A percentile compares a stretch with the other conserved stretches of the same genome.
Conservation (phyloP, 371 early-diverging fungal species). For the Mucor circinelloides region DNA sequence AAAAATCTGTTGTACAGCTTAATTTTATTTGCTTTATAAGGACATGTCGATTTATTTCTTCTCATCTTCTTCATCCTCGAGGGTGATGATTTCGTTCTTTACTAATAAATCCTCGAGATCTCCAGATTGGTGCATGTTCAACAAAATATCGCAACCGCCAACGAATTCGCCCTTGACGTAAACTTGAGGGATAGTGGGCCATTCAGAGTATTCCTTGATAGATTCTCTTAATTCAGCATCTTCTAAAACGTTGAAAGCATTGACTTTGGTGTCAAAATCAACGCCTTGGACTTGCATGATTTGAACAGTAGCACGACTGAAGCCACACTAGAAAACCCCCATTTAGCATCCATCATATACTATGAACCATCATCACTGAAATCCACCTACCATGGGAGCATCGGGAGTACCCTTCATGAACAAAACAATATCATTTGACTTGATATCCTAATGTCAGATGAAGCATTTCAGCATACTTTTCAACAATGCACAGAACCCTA, state of each 20-base stretch:
- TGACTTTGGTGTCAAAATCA: constrained; percentile 62
- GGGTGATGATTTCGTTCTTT: constrained; percentile 76
- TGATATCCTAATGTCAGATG: constrained; percentile 57
- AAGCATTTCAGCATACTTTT: neutral
- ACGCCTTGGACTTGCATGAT: constrained; percentile 88
- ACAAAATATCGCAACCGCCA: constrained; percentile 96
- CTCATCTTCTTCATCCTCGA: constrained; percentile 32
- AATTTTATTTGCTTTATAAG: neutral
- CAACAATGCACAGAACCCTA: neutral
- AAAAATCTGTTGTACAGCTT: neutral
- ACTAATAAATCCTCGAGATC: constrained; percentile 84
- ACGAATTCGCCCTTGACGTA: constrained; percentile 97
- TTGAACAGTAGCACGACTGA: constrained; percentile 90
- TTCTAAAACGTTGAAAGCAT: constrained; percentile 85
- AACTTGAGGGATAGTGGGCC: constrained; percentile 99
- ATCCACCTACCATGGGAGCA: constrained; percentile 57
- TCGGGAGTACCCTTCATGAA: constrained; percentile 98
- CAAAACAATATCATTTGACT: constrained; percentile 73
- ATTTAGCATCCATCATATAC: neutral
- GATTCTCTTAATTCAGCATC: constrained; percentile 90
- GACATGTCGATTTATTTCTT: constrained; percentile 7
- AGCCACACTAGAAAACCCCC: constrained; percentile 74
- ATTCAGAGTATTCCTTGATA: constrained; percentile 93
- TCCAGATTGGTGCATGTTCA: constrained; percentile 90
- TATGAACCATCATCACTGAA: neutral